Evolutionary conservation across 176 grass and related monocot species (phyloP).

Genomic region (Aegilops umbellulata): DNA sequence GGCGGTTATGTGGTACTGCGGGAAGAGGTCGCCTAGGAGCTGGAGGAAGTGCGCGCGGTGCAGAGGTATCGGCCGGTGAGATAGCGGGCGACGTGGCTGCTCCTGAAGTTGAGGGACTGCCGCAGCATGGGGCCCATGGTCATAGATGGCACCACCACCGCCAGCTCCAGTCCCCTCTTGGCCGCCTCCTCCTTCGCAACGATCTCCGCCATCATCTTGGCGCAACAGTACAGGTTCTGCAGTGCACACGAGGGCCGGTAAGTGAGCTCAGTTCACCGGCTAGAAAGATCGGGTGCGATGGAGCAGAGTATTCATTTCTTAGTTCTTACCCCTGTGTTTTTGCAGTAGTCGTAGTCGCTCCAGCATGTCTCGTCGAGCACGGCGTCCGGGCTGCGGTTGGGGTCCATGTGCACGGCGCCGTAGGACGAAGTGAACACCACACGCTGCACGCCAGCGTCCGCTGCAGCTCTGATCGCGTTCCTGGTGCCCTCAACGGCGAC

Average conservation of each 20-base stretch:
- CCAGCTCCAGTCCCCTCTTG: slow-evolving; percentile 25
- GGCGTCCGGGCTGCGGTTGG: slow-evolving; percentile 47
- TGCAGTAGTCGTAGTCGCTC: slow-evolving; percentile 62
- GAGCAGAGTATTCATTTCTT: not conserved
- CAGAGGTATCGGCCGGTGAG: slow-evolving; percentile 54
- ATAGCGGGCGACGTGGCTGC: slow-evolving; percentile 38
- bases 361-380: slow-evolving; percentile 58
- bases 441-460: slow-evolving; percentile 22
- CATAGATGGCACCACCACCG: slow-evolving; percentile 39
- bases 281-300: not conserved
- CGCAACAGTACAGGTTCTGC: slow-evolving; percentile 55
- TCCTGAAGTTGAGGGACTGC: slow-evolving; percentile 39
- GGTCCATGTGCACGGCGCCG: slow-evolving; percentile 70
- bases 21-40: slow-evolving; percentile 36
- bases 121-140: slow-evolving; percentile 46
- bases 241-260: not conserved
- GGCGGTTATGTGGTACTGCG: slow-evolving; percentile 32
- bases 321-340: slow-evolving; percentile 24
- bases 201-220: slow-evolving; percentile 53
- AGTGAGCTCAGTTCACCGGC: not conserved
- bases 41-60: slow-evolving; percentile 25
- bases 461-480: slow-evolving; percentile 44
- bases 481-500: slow-evolving; percentile 47
- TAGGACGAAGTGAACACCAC: slow-evolving; percentile 51
- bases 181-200: slow-evolving; percentile 38